These are phyloP conservation scores for Polychaeton citri DNA, from an alignment of 2,329 filamentous ascomycete species.

Conservation along the genomic window DNA sequence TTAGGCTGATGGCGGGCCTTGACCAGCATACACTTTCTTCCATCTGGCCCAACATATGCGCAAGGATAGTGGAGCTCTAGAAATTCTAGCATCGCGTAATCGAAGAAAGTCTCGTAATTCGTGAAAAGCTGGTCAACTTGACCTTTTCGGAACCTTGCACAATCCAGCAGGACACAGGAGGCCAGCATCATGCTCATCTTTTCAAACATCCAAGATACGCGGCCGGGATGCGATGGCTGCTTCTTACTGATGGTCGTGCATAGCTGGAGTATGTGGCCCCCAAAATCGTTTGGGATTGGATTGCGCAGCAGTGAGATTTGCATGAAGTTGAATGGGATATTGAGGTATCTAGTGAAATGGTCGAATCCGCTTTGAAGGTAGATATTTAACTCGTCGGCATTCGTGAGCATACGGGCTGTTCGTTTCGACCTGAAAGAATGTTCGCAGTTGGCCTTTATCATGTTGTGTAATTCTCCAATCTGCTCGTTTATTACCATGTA, in stretches of 20 bases:
- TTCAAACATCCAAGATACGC: conserved; percentile 27
- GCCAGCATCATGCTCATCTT: conserved; percentile 36
- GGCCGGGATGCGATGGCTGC: conserved; percentile 16
- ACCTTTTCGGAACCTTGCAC: conserved; percentile 25
- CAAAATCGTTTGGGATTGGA: conserved; percentile 34
- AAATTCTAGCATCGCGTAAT: conserved; percentile 32
- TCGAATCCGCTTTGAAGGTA: conserved; percentile 39
- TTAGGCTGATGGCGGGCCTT: conserved; percentile 20
- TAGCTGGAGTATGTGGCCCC: conserved; percentile 37
- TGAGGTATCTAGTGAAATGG: conserved; percentile 33
- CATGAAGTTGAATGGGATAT: conserved; percentile 39
- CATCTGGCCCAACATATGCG: conserved; percentile 23
- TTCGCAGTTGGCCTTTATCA: conserved; percentile 29
- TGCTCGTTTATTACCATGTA: conserved; percentile 39
- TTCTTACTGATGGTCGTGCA: conserved; percentile 28
- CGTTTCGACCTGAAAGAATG: conserved; percentile 30
- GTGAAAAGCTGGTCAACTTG: conserved; percentile 25
- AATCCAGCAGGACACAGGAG: conserved; percentile 38
- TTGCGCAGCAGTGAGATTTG: conserved; percentile 31
- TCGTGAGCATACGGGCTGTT: conserved; percentile 34
- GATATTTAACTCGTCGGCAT: conserved; percentile 32
- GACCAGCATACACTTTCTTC: conserved; percentile 18
- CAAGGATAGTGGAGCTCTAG: conserved; percentile 35
- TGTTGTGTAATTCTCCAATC: conserved; percentile 30
- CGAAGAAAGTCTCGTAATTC: conserved; percentile 30